These are phyloP conservation scores for Linderniella brevidens DNA, from an alignment of 257 asterid genomes.

Conservation along the genomic window DNA sequence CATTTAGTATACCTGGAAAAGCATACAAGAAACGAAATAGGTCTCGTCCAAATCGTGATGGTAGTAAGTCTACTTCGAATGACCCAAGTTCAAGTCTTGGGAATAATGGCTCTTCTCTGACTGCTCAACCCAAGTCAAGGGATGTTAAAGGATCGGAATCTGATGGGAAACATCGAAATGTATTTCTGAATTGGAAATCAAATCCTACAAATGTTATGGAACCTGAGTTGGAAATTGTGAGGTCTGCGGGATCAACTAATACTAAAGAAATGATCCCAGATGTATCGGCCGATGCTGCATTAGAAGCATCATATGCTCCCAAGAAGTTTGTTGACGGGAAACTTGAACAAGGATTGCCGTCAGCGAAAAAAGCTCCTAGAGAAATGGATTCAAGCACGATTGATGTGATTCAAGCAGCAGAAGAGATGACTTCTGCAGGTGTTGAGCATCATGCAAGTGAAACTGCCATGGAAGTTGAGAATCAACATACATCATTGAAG, in stretches of 20 bases:
- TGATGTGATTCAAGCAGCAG: conserved; percentile 19
- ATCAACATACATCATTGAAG: conserved; percentile 25
- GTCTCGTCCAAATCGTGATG: conserved; percentile 63
- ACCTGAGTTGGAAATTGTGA: conserved; percentile 28
- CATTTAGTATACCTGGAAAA: conserved; percentile 50
- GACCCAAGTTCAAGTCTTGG: conserved; percentile 39
- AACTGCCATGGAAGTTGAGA: conserved; percentile 20
- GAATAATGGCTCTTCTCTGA: conserved; percentile 33
- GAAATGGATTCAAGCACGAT: conserved; percentile 23
- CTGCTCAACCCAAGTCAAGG: conserved; percentile 26
- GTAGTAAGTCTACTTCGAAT: conserved; percentile 40
- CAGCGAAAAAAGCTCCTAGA: conserved; percentile 16
- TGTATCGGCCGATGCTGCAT: conserved; percentile 14
- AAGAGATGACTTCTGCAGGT: conserved; percentile 22
- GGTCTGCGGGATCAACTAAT: conserved; percentile 29
- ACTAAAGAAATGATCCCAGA: conserved; percentile 19
- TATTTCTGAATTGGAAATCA: conserved; percentile 18
- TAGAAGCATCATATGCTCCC: conserved; percentile 30
- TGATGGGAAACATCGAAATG: conserved; percentile 34
- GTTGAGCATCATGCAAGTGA: conserved; percentile 20
- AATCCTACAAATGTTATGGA: conserved; percentile 23
- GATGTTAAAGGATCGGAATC: conserved; percentile 28
- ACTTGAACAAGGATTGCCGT: conserved; percentile 16
- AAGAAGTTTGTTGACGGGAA: conserved; percentile 20
- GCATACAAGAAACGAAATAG: conserved; percentile 72